Base-by-base conservation (phyloP, 2,329 filamentous ascomycete species). In the Apiospora malaysiana region DNA sequence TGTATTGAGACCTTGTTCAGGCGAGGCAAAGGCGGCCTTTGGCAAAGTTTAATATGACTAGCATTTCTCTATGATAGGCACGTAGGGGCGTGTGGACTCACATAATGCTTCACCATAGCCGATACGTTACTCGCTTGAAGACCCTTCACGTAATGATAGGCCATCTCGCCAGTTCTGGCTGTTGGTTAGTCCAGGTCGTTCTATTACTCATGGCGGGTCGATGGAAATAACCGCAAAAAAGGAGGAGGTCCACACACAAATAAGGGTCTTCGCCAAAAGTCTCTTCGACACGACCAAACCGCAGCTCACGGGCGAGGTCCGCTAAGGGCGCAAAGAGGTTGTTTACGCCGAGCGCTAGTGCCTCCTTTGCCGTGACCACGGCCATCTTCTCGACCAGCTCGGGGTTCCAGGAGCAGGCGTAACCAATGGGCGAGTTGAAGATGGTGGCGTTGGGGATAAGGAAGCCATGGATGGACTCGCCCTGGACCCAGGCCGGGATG, bases 91-190 rank as follows among this genome's bases (percentile, higher is more conserved):
- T 16, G 42, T 27, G n/a, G 12, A 32, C 65, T 45, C 27, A 67
- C 90, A 78, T 92, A 94, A 78, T 94, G 92, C 82, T 94, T 94
- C 66, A 94, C 90, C 80, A 89, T 93, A 21, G 92, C 89, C 32
- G 89, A 90, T 6, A 94, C 91, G 59, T 90, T 90, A 45, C 85
- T 83, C 16, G 85, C 85, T 78, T 94, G 91, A 2, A 94, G 82
- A 27, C 92, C 85, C 73, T 83, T 85, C 72, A 84, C 83, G 68
- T 83, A 87, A 42, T 85, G 83, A 75, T 93, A 90, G 1, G 88
- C 90, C 70, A 93, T 86, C 77, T 94, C 91, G 4, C 92, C 92
- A 2, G 90, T 81, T 51, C 81, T 84, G 59, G 8, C 63, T 1
- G 8, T 21, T 37, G 16, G 1, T 5, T 27, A 45, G 65, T 27